Evolutionary conservation across 179 eudicot genomes (phyloP).

Genomic region (Beta lomatogona): DNA sequence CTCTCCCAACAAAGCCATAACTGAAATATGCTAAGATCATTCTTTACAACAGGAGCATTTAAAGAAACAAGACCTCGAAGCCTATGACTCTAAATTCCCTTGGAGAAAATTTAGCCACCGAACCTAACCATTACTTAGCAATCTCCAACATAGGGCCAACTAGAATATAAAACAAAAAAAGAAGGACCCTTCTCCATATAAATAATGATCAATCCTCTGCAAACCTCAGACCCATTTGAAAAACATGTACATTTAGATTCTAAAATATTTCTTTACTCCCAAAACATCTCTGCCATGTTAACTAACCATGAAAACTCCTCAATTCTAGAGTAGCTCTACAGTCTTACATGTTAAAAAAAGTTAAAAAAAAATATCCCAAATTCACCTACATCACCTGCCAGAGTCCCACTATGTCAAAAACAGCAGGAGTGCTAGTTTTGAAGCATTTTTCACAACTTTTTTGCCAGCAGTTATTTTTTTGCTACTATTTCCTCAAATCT

Average conservation of each 20-base stretch:
- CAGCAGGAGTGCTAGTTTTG: background rate
- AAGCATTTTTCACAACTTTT: background rate
- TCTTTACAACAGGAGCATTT: background rate
- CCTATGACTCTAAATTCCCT: background rate
- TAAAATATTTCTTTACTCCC: background rate
- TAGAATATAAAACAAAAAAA: background rate
- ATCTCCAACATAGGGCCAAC: background rate
- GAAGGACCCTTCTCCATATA: too few species aligned
- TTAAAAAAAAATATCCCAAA: background rate
- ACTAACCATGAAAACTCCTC: too few species aligned
- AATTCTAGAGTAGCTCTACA: too few species aligned
- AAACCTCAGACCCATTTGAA: background rate
- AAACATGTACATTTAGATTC: background rate
- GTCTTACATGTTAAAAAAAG: background rate
- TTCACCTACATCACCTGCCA: background rate
- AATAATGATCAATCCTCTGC: background rate
- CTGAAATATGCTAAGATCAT: background rate
- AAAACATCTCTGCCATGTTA: background rate
- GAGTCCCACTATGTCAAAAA: background rate
- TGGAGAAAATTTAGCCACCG: background rate
- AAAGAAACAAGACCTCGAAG: background rate
- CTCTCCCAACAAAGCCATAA: background rate
- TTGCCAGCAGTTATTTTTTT: background rate
- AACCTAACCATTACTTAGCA: background rate
- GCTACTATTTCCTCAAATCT: background rate